Percentiles rank a stretch among this genome's conserved stretches.
Conservation (phyloP, 2,329 filamentous ascomycete species). For the Penicillium expansum region DNA sequence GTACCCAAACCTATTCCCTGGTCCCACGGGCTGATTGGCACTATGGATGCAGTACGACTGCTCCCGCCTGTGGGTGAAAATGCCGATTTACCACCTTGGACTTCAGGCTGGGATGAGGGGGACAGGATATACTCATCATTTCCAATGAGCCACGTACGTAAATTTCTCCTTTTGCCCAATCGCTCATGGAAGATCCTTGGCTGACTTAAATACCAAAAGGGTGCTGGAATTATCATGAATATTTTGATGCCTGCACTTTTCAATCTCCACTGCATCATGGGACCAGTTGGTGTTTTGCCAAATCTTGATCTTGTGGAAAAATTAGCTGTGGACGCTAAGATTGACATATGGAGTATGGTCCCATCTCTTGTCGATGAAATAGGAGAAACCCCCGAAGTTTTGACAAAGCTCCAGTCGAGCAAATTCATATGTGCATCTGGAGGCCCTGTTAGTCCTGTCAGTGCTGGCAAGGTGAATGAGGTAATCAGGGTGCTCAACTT, state of each 20-base stretch:
- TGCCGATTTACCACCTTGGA: neutral
- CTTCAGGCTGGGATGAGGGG: neutral
- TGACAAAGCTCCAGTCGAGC: neutral
- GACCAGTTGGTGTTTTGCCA: neutral
- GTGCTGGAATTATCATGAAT: neutral
- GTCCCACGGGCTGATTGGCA: neutral
- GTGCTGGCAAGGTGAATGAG: neutral
- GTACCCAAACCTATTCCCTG: neutral
- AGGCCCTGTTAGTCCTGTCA: neutral
- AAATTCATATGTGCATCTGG: neutral
- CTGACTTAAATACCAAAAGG: neutral
- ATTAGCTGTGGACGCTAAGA: neutral
- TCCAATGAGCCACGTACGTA: neutral
- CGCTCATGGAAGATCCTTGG: neutral
- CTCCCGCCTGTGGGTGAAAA: neutral
- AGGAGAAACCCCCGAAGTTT: neutral
- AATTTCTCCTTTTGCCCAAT: neutral
- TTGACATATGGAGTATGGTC: neutral
- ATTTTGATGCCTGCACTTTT: neutral
- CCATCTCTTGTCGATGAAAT: neutral
- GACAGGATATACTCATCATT: neutral
- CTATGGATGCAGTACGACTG: neutral
- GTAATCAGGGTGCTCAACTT: neutral
- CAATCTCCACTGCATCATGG: neutral
- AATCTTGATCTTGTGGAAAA: neutral